Evolutionary conservation across 1,139 yeast genomes (phyloP).

Genomic region (Debaryomycetaceae sp.): DNA sequence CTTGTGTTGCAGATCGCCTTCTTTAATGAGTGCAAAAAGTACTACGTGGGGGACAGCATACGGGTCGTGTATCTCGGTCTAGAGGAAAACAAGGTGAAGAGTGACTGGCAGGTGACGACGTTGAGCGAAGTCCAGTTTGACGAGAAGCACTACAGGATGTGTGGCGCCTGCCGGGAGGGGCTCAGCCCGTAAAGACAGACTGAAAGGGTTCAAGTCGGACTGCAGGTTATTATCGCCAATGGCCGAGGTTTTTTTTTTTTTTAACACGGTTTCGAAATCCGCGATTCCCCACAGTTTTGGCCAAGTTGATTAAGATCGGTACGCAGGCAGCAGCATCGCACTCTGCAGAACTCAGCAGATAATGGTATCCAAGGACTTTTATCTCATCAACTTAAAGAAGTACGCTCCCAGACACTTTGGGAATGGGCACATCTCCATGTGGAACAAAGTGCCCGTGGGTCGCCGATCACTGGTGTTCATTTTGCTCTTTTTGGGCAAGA

Average conservation of each 20-base stretch:
- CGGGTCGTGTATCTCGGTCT: constrained; percentile 5
- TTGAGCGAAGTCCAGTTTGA: constrained; percentile 6
- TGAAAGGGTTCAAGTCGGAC: no score
- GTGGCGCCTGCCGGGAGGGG: constrained; percentile 6
- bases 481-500: constrained; percentile 61
- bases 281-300: no score
- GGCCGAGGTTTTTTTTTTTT: no score
- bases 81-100: constrained; percentile 4
- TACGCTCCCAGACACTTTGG: constrained; percentile 25
- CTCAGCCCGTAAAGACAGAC: no score
- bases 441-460: constrained; percentile 55
- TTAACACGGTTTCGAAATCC: no score
- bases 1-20: constrained; percentile 6
- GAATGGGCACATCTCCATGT: constrained; percentile 35
- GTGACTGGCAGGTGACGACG: constrained; percentile 4
- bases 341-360: background rate
- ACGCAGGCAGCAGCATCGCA: background rate
- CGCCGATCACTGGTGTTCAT: constrained; percentile 77
- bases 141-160: constrained; percentile 1
- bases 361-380: constrained; percentile 15
- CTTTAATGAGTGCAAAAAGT: constrained; percentile 4
- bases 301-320: no score
- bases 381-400: constrained; percentile 19
- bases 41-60: constrained; percentile 4
- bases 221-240: no score